These are phyloP conservation scores for Phaffia tasmanica DNA, from an alignment of 768 basidiomycete species.

Conservation along the genomic window DNA sequence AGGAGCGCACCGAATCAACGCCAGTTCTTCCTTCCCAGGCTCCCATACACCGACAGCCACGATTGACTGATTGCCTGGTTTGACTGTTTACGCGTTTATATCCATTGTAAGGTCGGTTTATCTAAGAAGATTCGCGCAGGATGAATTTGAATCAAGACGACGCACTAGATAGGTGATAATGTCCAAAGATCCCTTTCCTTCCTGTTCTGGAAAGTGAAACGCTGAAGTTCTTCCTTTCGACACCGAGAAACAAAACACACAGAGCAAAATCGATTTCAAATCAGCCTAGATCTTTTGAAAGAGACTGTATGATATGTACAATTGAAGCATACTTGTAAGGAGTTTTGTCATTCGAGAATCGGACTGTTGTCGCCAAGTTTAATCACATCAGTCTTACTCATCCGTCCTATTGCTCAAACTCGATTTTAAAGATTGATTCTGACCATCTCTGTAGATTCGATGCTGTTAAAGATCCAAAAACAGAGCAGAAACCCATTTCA, in stretches of 20 bases:
- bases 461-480: slow-evolving; percentile 40
- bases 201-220: slow-evolving; percentile 82
- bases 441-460: slow-evolving; percentile 71
- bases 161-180: slow-evolving; percentile 29
- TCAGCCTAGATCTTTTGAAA: not conserved
- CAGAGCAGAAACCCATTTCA: not conserved
- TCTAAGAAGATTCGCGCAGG: slow-evolving; percentile 2
- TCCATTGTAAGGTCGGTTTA: slow-evolving; percentile 18
- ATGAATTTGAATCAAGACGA: slow-evolving; percentile 1
- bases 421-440: slow-evolving; percentile 32
- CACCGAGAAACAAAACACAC: not conserved
- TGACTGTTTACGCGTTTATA: slow-evolving; percentile 30
- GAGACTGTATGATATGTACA: not conserved
- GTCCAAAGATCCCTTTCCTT: slow-evolving; percentile 75
- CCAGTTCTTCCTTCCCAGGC: slow-evolving; percentile 57
- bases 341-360: slow-evolving; percentile 65
- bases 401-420: slow-evolving; percentile 3
- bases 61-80: slow-evolving; percentile 55
- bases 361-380: slow-evolving; percentile 36
- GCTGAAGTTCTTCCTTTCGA: slow-evolving; percentile 46
- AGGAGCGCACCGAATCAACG: slow-evolving; percentile 52
- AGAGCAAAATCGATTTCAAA: not conserved
- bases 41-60: slow-evolving; percentile 48
- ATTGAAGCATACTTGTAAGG: slow-evolving; percentile 59
- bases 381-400: not conserved